Evolutionary conservation across 2,329 filamentous ascomycete genomes (phyloP), one percentile per base, ranked within the genome.

Genomic region (Hypoxylon sp.): DNA sequence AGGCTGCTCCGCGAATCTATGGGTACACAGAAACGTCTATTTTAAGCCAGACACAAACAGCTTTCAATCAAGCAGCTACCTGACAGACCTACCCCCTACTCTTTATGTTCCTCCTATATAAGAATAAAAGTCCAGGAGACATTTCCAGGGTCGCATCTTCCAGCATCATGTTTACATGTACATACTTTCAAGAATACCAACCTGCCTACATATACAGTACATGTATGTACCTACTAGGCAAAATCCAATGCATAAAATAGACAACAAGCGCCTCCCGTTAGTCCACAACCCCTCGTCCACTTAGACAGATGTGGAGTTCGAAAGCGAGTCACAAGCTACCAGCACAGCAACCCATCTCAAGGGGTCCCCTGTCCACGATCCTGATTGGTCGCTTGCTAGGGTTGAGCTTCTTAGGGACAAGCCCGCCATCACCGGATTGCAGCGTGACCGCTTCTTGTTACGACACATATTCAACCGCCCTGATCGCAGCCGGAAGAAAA

Each of bases 251-350:
- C 32, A 38, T 51, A 18, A 26, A 38, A 11, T 38, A 51, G 16
- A 51, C 32, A 36, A 36, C 20, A 14, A 20, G 14, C 26, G 22
- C 49, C 14, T 52, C 26, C 24, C 22, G 26, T 22, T 2, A 50
- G 44, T 49, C 30, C 33, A 59, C 38, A n/a, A 46, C 57, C 51
- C 55, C 56, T 61, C 61, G 61, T 64, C 55, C 22, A 55, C 44
- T 55, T 60, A 12, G 30, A 57, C 42, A 48, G 14, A 44, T 50
- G 58, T 65, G 58, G 54, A 56, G 64, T 57, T 53, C 26, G 52
- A 48, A 26, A 64, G 66, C 66, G 65, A 68, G 66, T 68, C 66
- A 66, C 63, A 68, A 61, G 59, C 50, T 38, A 64, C 66, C 65
- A 68, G 52, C 66, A 30, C 63, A 68, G 63, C 63, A 66, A 51